These are phyloP conservation scores for Diplogelasinospora grovesii DNA, from an alignment of 495 filamentous ascomycete genomes.

Conservation along the genomic window DNA sequence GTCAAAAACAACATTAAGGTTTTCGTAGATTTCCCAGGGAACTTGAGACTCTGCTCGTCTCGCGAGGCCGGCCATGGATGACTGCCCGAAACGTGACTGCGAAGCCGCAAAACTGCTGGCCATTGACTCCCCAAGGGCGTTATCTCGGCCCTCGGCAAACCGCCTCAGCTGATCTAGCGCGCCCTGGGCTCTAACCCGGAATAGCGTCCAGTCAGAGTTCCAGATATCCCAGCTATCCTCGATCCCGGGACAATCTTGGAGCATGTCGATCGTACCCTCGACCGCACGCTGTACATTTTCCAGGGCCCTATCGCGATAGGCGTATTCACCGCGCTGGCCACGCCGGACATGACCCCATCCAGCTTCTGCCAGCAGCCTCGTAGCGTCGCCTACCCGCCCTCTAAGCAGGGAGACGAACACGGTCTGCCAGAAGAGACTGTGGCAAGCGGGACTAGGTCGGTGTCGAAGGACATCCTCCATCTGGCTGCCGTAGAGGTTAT, in stretches of 20 bases:
- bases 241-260: constrained; percentile 65
- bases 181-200: constrained; percentile 60
- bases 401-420: constrained; percentile 61
- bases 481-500: constrained; percentile 55
- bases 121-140: constrained; percentile 28
- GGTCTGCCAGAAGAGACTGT: constrained; percentile 72
- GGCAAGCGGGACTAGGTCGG: constrained; percentile 63
- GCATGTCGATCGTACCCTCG: constrained; percentile 53
- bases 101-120: too few species aligned
- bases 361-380: constrained; percentile 57
- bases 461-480: constrained; percentile 52
- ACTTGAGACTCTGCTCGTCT: constrained; percentile 74
- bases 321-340: constrained; percentile 43
- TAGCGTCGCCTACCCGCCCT: constrained; percentile 58
- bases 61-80: constrained; percentile 49
- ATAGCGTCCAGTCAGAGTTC: constrained; percentile 69
- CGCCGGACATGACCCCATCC: constrained; percentile 65
- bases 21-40: constrained; percentile 81
- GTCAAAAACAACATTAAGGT: constrained; percentile 65
- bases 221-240: constrained; percentile 68
- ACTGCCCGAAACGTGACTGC: constrained; percentile 37
- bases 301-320: constrained; percentile 65
- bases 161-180: constrained; percentile 59
- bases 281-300: constrained; percentile 64
- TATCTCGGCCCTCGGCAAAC: constrained; percentile 67